These are phyloP conservation scores for Pluteus cervinus DNA, from an alignment of 768 basidiomycete species.

Conservation along the genomic window DNA sequence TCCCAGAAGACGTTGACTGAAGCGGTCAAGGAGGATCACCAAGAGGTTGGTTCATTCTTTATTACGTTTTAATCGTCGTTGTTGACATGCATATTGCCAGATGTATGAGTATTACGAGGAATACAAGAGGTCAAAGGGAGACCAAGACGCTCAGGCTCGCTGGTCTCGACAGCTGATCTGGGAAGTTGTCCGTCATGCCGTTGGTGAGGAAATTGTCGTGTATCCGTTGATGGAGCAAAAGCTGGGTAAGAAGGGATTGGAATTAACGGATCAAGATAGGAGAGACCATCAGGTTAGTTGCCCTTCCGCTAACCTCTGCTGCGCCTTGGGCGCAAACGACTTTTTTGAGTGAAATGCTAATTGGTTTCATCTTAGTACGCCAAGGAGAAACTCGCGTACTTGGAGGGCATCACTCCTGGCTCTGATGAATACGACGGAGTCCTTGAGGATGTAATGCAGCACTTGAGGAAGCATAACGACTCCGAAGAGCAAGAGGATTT, in stretches of 20 bases:
- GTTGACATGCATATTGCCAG: slow-evolving; percentile 13
- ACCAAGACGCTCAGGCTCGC: slow-evolving; percentile 31
- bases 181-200: slow-evolving; percentile 46
- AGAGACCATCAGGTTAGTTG: slow-evolving; percentile 34
- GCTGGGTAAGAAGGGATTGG: slow-evolving; percentile 34
- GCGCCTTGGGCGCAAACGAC: no score
- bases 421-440: slow-evolving; percentile 34
- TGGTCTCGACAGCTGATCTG: slow-evolving; percentile 44
- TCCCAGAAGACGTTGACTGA: slow-evolving; percentile 30
- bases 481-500: slow-evolving; percentile 54
- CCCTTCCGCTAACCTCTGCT: neutral
- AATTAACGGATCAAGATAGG: slow-evolving; percentile 40
- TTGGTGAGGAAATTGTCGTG: slow-evolving; percentile 46
- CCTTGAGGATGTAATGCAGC: slow-evolving; percentile 39
- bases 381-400: slow-evolving; percentile 34
- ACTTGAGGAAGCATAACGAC: slow-evolving; percentile 48
- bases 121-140: slow-evolving; percentile 25
- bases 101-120: slow-evolving; percentile 42
- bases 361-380: slow-evolving; percentile 18
- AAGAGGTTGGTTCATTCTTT: slow-evolving; percentile 25
- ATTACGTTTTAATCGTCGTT: neutral
- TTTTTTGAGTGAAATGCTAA: no score
- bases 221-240: slow-evolving; percentile 47
- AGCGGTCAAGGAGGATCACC: slow-evolving; percentile 37
- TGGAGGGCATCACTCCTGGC: slow-evolving; percentile 40